Conservation (phyloP, 768 basidiomycete species). For the Royoungia palumana region DNA sequence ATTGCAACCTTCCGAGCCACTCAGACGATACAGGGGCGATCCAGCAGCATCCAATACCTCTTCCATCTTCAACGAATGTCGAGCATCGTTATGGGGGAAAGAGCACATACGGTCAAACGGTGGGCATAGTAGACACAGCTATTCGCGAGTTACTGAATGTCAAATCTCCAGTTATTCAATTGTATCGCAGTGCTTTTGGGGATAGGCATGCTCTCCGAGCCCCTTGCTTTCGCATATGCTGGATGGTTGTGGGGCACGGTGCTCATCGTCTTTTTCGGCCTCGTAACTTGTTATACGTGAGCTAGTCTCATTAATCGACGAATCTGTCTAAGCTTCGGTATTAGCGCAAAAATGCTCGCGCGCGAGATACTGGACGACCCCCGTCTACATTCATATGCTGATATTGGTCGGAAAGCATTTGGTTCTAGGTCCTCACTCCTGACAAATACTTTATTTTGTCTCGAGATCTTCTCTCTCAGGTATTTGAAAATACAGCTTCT, state of each 20-base stretch:
- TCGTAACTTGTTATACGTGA: slow-evolving; percentile 86
- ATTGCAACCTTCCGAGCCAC: background rate
- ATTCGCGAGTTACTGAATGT: background rate
- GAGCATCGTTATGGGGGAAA: slow-evolving; percentile 43
- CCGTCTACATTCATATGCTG: slow-evolving; percentile 76
- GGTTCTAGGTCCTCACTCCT: slow-evolving; percentile 64
- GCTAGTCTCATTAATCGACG: slow-evolving; percentile 26
- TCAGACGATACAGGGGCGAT: background rate
- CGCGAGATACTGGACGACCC: slow-evolving; percentile 68
- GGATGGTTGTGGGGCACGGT: slow-evolving; percentile 82
- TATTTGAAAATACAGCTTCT: slow-evolving; percentile 27
- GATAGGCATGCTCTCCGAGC: slow-evolving; percentile 86
- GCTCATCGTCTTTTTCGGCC: slow-evolving; percentile 73
- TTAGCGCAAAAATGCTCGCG: slow-evolving; percentile 84
- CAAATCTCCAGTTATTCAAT: slow-evolving; percentile 68
- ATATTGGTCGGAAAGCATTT: slow-evolving; percentile 88
- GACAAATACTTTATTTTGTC: slow-evolving; percentile 73
- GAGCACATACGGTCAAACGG: slow-evolving; percentile 74
- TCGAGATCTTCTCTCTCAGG: slow-evolving; percentile 86
- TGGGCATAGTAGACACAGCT: slow-evolving; percentile 27
- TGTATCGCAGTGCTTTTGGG: slow-evolving; percentile 83
- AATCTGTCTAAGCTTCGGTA: slow-evolving; percentile 3
- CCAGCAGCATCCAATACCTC: slow-evolving; percentile 3
- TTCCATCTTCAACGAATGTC: background rate
- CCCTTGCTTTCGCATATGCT: slow-evolving; percentile 86